Base-by-base conservation (phyloP, 148 eudicot genomes). In the Rheum nobile region DNA sequence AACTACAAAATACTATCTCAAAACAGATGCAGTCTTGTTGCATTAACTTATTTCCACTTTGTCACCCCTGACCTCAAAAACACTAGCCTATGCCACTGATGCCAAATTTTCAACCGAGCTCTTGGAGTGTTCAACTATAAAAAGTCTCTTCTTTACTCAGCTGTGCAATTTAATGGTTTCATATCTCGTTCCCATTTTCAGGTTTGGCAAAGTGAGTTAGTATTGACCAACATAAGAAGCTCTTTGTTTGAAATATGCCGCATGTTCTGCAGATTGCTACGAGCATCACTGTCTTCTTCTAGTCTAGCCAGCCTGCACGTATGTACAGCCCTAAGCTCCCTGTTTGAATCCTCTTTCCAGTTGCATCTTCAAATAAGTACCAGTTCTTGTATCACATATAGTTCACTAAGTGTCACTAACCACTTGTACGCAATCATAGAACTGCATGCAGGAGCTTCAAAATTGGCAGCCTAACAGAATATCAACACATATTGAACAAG, bases 361-460 rank as follows among this genome's bases (percentile, higher is more conserved):
- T 35, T 35, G 37, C 6, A 41, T 41, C 43, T 41, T 41, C 8
- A 8, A 41, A 9, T 41, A 35, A 41, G 4, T 41, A 3, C 43
- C 43, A 41, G 22, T 22, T 37, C 70, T 19, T 41, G 42, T 11
- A 17, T 46, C 14, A 22, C n/a, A 26, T 12, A 48, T 52, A 28
- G 12, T 47, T 32, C 34, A 12, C 37, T 17, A 8, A 32, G 19
- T 42, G 26, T 47, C 48, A 72, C 83, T 81, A 63, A 80, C 77
- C 65, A 78, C 63, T 75, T 69, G 57, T 76, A 42, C 43, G 74
- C 75, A 48, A 35, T 85, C 72, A 73, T 87, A 89, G 93, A 83
- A 81, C 65, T 88, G 86, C 74, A 82, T 82, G 82, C 93, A 87
- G 85, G 99, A 95, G 72, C 79, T 86, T 54, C 89, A 87, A 75